phyloP scores from a whole-genome alignment of 225 moss, liverwort and hornwort genomes.

The Antitrichia curtipendula region DNA sequence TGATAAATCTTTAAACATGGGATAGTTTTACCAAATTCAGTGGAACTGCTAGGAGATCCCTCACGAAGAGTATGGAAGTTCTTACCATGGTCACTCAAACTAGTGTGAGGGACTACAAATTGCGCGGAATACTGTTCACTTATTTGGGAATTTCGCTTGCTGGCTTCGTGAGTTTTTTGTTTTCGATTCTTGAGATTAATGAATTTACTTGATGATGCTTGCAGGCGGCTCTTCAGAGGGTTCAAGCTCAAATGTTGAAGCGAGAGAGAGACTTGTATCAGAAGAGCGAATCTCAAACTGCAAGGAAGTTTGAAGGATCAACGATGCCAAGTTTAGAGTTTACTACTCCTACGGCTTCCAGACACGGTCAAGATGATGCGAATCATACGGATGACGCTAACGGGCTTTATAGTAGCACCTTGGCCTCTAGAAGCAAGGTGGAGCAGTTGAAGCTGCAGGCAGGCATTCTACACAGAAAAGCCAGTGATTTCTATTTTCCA shows the following conservation, averaged over 20 bases:
- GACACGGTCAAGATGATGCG: background rate
- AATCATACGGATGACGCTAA: conserved; percentile 6
- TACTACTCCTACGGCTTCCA: conserved; percentile 19
- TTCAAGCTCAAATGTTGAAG: conserved; percentile 15
- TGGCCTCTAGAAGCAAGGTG: conserved; percentile 38
- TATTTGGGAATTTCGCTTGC: background rate
- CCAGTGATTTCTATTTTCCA: background rate
- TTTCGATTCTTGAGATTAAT: background rate
- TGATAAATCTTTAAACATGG: background rate
- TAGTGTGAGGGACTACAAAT: background rate
- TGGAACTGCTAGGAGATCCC: background rate
- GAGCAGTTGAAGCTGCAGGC: conserved; percentile 51
- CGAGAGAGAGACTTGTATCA: conserved; percentile 15
- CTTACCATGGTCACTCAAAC: background rate
- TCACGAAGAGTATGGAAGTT: background rate
- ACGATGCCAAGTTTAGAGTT: conserved; percentile 5
- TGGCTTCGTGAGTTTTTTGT: background rate
- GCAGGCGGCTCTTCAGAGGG: conserved; percentile 26
- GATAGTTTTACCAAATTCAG: background rate
- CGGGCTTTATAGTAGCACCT: conserved; percentile 4
- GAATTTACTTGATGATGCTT: background rate
- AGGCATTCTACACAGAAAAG: background rate
- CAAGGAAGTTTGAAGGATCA: background rate
- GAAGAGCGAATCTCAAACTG: conserved; percentile 16
- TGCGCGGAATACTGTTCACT: background rate